Conservation (phyloP, 257 asterid genomes). For the Cynanchum wilfordii region DNA sequence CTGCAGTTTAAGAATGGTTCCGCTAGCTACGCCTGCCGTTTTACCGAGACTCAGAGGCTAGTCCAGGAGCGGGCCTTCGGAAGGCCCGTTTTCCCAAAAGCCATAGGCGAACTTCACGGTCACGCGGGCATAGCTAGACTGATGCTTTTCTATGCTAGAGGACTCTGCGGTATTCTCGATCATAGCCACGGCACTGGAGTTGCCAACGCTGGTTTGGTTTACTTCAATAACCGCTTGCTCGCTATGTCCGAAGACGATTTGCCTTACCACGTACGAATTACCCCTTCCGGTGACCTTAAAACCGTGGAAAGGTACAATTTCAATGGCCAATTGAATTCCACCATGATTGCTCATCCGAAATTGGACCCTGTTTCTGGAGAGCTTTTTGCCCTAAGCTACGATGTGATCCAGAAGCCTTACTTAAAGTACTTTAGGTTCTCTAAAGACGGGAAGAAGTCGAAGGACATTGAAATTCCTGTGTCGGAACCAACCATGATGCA, state of each 20-base stretch:
- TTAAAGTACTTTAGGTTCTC: constrained; percentile 73
- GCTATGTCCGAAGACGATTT: constrained; percentile 98
- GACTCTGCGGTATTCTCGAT: constrained; percentile 60
- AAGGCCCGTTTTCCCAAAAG: constrained; percentile 87
- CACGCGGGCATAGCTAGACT: constrained; percentile 88
- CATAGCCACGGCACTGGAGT: constrained; percentile 80
- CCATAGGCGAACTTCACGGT: constrained; percentile 95
- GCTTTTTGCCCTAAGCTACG: constrained; percentile 84
- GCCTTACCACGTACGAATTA: constrained; percentile 74
- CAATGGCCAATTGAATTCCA: constrained; percentile 48
- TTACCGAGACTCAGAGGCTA: constrained; percentile 76
- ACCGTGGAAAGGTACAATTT: constrained; percentile 63
- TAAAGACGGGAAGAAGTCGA: constrained; percentile 53
- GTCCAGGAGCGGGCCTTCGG: constrained; percentile 68
- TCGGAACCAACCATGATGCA: constrained; percentile 96
- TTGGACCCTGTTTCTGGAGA: constrained; percentile 86
- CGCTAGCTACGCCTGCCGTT: constrained; percentile 77
- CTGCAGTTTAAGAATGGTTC: constrained; percentile 55
- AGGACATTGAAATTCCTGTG: constrained; percentile 80
- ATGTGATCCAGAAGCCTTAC: constrained; percentile 82
- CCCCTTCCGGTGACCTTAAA: constrained; percentile 61
- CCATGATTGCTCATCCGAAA: constrained; percentile 98
- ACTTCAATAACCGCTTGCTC: constrained; percentile 60
- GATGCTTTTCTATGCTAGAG: constrained; percentile 78
- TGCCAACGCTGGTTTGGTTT: constrained; percentile 91